phyloP scores from a whole-genome alignment of 306 rosid genomes.

The Acacia acuminata region DNA sequence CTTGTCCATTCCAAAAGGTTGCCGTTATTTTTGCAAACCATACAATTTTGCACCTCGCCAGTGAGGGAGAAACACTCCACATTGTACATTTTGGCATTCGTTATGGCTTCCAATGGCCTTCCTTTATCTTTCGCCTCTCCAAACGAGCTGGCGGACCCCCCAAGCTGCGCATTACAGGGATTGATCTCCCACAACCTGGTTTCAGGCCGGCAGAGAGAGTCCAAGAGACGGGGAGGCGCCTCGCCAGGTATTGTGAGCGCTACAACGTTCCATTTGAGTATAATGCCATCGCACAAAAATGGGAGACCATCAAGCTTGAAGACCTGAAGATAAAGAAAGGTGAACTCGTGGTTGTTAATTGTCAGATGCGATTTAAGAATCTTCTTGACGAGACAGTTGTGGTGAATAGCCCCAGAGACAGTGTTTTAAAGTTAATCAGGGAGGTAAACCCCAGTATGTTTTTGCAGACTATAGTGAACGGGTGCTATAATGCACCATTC shows the following conservation, averaged over 20 bases:
- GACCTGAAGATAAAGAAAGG: constrained; percentile 49
- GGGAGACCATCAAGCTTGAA: constrained; percentile 62
- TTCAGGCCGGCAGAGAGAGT: constrained; percentile 52
- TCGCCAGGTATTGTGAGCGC: constrained; percentile 56
- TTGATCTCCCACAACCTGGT: constrained; percentile 60
- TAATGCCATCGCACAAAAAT: constrained; percentile 47
- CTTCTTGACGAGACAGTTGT: constrained; percentile 64
- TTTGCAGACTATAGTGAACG: constrained; percentile 46
- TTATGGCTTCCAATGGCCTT: constrained; percentile 83
- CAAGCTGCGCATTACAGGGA: constrained; percentile 71
- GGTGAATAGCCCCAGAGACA: constrained; percentile 50
- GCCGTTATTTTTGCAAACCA: constrained; percentile 37
- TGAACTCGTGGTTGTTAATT: constrained; percentile 58
- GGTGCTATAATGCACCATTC: constrained; percentile 58
- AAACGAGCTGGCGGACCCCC: constrained; percentile 57
- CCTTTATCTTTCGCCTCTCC: constrained; percentile 46
- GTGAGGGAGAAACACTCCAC: constrained; percentile 44
- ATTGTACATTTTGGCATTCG: constrained; percentile 65
- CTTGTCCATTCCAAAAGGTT: constrained; percentile 58
- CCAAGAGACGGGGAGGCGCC: constrained; percentile 61
- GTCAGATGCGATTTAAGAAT: constrained; percentile 42
- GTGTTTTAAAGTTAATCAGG: constrained; percentile 56
- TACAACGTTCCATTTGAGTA: constrained; percentile 67
- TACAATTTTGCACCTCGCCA: constrained; percentile 32
- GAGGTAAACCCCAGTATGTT: constrained; percentile 57